These are phyloP conservation scores for Malassezia yamatoensis DNA, from an alignment of 1,284 basidiomycete genomes.

Conservation along the genomic window DNA sequence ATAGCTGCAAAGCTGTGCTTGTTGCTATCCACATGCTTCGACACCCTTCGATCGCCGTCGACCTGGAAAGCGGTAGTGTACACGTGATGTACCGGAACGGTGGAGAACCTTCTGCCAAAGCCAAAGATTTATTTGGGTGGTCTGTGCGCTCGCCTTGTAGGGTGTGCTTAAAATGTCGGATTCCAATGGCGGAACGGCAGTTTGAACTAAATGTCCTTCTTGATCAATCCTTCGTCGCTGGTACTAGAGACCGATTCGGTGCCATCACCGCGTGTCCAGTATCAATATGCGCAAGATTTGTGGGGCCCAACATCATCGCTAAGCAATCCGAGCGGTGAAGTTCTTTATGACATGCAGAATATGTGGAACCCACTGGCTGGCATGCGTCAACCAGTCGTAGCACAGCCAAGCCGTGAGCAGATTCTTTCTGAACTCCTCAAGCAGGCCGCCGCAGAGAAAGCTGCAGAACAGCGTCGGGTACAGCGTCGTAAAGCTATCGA, in stretches of 20 bases:
- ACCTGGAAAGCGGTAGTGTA: neutral
- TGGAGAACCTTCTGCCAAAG: slow-evolving; percentile 6
- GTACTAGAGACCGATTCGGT: too few relatives aligned
- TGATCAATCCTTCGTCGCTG: too few relatives aligned
- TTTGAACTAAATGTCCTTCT: too few relatives aligned
- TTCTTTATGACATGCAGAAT: too few relatives aligned
- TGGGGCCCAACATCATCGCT: neutral
- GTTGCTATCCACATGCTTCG: slow-evolving; percentile 7
- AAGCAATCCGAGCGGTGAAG: neutral
- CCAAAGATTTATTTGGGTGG: neutral
- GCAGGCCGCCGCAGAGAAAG: neutral
- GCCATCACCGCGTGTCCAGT: neutral
- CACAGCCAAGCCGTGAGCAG: too few relatives aligned
- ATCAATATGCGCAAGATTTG: neutral
- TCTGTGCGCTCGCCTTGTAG: neutral
- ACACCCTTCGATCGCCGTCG: neutral
- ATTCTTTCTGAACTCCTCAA: neutral
- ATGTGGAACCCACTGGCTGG: too few relatives aligned
- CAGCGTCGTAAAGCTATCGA: neutral
- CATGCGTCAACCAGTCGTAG: too few relatives aligned
- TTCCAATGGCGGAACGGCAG: too few relatives aligned
- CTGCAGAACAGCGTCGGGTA: neutral
- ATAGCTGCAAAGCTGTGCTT: neutral
- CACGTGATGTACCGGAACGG: slow-evolving; percentile 6
- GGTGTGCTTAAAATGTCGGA: too few relatives aligned